Conservation (phyloP, 371 early-diverging fungal species). For the Circinella umbellata region DNA sequence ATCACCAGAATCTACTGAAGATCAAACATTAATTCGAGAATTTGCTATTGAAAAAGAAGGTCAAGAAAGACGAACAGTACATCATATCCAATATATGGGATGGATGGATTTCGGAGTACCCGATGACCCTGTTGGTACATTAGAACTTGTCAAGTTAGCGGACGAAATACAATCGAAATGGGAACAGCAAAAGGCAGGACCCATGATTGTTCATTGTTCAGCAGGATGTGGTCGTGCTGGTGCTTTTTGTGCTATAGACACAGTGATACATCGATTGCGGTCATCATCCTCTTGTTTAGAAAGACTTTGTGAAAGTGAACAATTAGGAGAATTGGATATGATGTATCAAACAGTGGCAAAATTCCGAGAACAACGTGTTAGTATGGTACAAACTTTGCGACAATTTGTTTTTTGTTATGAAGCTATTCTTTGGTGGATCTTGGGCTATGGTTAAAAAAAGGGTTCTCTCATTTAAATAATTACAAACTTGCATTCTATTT, state of each 20-base stretch:
- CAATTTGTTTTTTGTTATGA: conserved; percentile 94
- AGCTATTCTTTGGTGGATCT: conserved; percentile 70
- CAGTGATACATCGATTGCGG: conserved; percentile 38
- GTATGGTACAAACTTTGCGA: conserved; percentile 87
- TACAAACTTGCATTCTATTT: too few relatives aligned
- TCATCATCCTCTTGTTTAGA: background rate
- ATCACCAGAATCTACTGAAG: conserved; percentile 22
- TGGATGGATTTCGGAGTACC: conserved; percentile 94
- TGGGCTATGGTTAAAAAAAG: conserved; percentile 30
- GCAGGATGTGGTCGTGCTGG: conserved; percentile 99
- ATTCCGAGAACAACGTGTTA: conserved; percentile 82
- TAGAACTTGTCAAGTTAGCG: conserved; percentile 66
- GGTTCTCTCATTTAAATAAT: background rate
- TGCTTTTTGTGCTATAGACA: conserved; percentile 89
- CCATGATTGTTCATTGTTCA: conserved; percentile 93
- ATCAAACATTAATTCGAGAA: conserved; percentile 33
- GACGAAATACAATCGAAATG: conserved; percentile 48
- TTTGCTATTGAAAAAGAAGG: conserved; percentile 14
- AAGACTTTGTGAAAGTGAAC: background rate
- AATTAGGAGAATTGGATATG: conserved; percentile 36
- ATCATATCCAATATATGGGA: conserved; percentile 84
- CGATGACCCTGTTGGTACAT: conserved; percentile 61
- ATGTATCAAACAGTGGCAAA: conserved; percentile 68
- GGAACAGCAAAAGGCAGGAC: conserved; percentile 50
- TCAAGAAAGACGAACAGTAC: conserved; percentile 49